phyloP scores from a whole-genome alignment of 176 grass and related monocot species.

The Thalia dealbata region DNA sequence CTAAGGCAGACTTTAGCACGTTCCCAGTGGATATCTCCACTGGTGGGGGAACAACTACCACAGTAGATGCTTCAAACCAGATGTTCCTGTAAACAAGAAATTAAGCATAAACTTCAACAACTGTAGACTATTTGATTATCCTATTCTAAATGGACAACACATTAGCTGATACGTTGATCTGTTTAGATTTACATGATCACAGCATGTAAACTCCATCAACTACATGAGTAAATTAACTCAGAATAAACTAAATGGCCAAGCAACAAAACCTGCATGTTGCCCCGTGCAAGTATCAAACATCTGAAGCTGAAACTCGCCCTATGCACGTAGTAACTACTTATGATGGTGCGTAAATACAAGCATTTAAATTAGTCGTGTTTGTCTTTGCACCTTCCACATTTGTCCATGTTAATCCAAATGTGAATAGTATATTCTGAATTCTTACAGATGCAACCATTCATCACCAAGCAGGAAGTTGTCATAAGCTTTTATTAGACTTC shows the following conservation, averaged over 20 bases:
- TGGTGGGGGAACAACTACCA: slow-evolving; percentile 77
- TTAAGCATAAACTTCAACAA: slow-evolving; percentile 2
- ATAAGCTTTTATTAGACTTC: background rate
- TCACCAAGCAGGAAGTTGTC: background rate
- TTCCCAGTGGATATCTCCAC: slow-evolving; percentile 72
- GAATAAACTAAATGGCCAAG: background rate
- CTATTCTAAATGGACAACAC: background rate
- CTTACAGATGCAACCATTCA: background rate
- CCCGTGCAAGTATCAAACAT: background rate
- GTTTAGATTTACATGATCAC: background rate
- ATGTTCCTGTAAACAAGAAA: slow-evolving; percentile 58
- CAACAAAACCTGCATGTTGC: background rate
- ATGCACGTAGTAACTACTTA: background rate
- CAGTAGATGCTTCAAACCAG: slow-evolving; percentile 97
- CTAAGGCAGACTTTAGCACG: slow-evolving; percentile 93
- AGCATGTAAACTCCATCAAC: background rate
- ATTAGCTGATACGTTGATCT: background rate
- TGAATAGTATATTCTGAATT: background rate
- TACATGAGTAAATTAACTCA: background rate
- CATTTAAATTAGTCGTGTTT: background rate
- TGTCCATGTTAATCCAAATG: background rate
- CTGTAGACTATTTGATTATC: slow-evolving; percentile 2
- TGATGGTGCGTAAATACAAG: background rate
- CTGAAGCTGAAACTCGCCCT: background rate
- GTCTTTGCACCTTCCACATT: background rate